A percentile compares a stretch with the other conserved stretches of the same genome.
phyloP scores from a whole-genome alignment of 192 early-diverging fungal species.

The Gamsiella multidivaricata region DNA sequence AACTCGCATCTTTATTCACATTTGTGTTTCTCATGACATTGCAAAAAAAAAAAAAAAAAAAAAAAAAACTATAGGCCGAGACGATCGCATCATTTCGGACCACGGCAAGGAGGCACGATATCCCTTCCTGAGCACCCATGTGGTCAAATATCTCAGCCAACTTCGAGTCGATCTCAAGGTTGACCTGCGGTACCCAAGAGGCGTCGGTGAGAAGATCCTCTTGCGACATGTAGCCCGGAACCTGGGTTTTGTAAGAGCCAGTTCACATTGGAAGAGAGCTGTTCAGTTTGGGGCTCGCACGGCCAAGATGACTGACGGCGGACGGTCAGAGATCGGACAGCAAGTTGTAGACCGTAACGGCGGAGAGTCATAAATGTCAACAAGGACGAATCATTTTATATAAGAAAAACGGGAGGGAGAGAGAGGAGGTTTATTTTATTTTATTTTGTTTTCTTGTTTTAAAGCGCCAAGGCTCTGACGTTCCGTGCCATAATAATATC shows the following conservation, averaged over 20 bases:
- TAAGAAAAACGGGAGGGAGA: no score
- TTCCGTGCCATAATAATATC: slow-evolving; percentile 44
- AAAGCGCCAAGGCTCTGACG: slow-evolving; percentile 11
- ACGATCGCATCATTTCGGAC: slow-evolving; percentile 92
- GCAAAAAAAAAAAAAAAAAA: slow-evolving; percentile 7
- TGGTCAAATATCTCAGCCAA: slow-evolving; percentile 72
- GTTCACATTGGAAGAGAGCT: slow-evolving; percentile 86
- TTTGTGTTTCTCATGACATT: neutral
- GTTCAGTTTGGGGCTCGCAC: slow-evolving; percentile 97
- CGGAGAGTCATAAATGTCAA: neutral
- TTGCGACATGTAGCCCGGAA: slow-evolving; percentile 76
- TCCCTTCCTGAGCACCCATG: slow-evolving; percentile 83
- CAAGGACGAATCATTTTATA: neutral
- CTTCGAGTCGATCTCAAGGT: slow-evolving; percentile 84
- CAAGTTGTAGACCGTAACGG: slow-evolving; percentile 30
- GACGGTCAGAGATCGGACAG: slow-evolving; percentile 45
- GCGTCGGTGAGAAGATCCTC: slow-evolving; percentile 93
- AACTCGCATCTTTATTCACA: neutral
- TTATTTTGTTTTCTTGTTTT: neutral
- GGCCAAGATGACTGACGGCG: slow-evolving; percentile 86
- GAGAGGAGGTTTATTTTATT: neutral
- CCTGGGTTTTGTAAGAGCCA: slow-evolving; percentile 76
- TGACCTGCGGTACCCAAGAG: slow-evolving; percentile 81
- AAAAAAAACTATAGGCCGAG: no score
- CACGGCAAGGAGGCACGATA: slow-evolving; percentile 87